Conservation (phyloP, 192 early-diverging fungal genomes). For the Lobosporangium transversale region DNA sequence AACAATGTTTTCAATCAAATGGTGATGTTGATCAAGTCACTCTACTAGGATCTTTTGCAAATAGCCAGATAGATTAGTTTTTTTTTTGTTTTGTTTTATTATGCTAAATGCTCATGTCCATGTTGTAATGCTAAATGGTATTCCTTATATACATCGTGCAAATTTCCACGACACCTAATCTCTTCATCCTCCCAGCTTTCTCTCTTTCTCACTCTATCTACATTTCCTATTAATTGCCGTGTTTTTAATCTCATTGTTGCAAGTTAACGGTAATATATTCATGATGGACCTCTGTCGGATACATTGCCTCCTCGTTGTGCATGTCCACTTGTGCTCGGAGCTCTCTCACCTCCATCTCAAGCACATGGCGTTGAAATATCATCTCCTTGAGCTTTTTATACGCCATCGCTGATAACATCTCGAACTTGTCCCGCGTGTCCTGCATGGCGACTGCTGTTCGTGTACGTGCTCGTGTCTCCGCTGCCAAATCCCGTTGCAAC, state of each 20-base stretch:
- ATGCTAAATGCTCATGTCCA: too few relatives aligned
- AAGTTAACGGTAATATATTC: slow-evolving; percentile 13
- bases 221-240: too few relatives aligned
- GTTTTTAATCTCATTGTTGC: neutral
- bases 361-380: slow-evolving; percentile 43
- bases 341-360: slow-evolving; percentile 49
- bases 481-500: slow-evolving; percentile 29
- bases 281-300: slow-evolving; percentile 2
- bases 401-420: slow-evolving; percentile 57
- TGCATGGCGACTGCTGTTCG: slow-evolving; percentile 56
- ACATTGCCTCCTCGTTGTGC: slow-evolving; percentile 12
- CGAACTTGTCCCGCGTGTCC: slow-evolving; percentile 61
- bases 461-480: slow-evolving; percentile 40
- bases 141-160: too few relatives aligned
- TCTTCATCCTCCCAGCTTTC: too few relatives aligned
- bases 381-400: slow-evolving; percentile 63
- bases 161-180: too few relatives aligned
- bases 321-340: slow-evolving; percentile 34
- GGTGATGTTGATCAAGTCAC: too few relatives aligned
- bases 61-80: too few relatives aligned
- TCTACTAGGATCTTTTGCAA: too few relatives aligned
- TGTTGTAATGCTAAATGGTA: too few relatives aligned
- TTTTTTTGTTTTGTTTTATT: too few relatives aligned
- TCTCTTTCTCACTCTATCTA: too few relatives aligned
- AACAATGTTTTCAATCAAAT: too few relatives aligned